These are phyloP conservation scores for Heritiera fomes DNA, from an alignment of 345 rosid genomes.

Conservation along the genomic window DNA sequence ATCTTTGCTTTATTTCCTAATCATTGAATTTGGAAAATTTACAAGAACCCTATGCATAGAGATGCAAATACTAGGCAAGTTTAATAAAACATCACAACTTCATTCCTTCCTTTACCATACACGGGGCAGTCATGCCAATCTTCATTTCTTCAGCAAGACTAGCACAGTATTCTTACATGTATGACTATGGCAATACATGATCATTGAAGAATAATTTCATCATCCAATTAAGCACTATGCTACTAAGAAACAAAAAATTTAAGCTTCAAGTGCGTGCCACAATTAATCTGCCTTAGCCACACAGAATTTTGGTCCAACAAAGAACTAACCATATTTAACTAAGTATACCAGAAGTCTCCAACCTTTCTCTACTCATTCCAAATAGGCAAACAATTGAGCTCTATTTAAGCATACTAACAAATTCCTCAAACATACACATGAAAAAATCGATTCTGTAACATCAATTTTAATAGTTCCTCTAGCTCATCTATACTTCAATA, in stretches of 20 bases:
- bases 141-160: background rate
- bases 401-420: background rate
- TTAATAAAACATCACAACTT: background rate
- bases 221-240: background rate
- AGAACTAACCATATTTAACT: background rate
- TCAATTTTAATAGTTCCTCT: background rate
- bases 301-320: background rate
- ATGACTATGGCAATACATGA: background rate
- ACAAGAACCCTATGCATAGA: background rate
- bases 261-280: background rate
- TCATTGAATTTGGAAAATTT: background rate
- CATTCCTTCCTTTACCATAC: background rate
- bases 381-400: background rate
- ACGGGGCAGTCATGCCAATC: background rate
- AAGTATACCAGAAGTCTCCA: background rate
- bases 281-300: background rate
- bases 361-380: background rate
- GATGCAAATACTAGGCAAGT: background rate
- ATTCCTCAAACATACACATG: background rate
- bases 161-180: background rate
- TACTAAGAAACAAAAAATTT: background rate
- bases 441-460: background rate
- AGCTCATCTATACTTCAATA: background rate
- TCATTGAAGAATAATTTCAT: background rate
- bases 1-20: constrained; percentile 1